Evolutionary conservation across 805 yeast genomes (phyloP), one percentile per base, ranked within the genome.

Genomic region (Starmerella vitae): DNA sequence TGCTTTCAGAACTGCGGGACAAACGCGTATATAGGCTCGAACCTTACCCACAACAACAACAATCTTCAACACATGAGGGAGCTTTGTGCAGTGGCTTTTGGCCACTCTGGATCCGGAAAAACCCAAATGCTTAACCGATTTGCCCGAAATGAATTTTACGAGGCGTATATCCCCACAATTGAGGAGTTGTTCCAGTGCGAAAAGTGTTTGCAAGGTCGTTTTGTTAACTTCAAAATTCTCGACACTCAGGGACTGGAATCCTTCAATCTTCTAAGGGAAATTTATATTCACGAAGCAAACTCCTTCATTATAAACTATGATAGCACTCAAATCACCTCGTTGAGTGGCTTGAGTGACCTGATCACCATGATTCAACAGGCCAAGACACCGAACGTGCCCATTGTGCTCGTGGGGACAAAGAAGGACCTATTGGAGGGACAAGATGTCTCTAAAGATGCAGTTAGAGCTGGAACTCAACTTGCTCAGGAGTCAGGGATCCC

Each of bases 41-140:
- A 15, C 30, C 30, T 7, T 27, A 27, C 7, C 15, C 30, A 27
- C 10, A 27, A 7, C 13, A 6, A 6, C 30, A 27, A n/a, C 5
- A 13, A 13, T 12, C 15, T 7, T 12, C 15, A 9, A 10, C 8
- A 5, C 7, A 51, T 51, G 53, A 44, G 43, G 71, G 96, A 86
- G 56, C 85, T 85, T 59, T 84, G 83, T 56, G 65, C 91, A 33
- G 96, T 83, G 14, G 91, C 88, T 15, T 65, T 88, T 42, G 98
- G 98, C 44, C 93, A 95, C 12, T 96, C 96, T 52, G 95, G 96
- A 61, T 95, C 84, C 7, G 98, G 98, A 52, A 88, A 88, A 54
- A 83, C 96, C 19, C 85, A 93, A 29, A 65, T 88, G 30, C 85
- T 95, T 1, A 94, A 84, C 5, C 94, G 84, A 56, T 86, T 80